phyloP scores from a whole-genome alignment of 2,329 filamentous ascomycete genomes.

The Trichophaea hybrida region DNA sequence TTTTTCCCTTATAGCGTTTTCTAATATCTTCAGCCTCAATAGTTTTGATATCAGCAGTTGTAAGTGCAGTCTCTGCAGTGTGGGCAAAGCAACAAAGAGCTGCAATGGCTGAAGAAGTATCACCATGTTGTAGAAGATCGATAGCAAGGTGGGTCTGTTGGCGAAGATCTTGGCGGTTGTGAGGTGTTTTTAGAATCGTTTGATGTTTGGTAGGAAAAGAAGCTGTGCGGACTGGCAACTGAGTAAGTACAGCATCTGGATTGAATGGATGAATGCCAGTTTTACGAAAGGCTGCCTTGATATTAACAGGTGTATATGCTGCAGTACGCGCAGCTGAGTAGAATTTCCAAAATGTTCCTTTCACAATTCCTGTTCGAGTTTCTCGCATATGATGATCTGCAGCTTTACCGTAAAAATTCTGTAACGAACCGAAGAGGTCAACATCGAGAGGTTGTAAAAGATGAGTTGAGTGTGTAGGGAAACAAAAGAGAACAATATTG shows the following conservation, averaged over 20 bases:
- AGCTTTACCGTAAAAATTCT: not conserved
- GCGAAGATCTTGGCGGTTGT: not conserved
- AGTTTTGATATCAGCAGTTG: not conserved
- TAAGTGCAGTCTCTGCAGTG: not conserved
- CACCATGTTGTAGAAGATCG: not conserved
- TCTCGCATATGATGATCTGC: too few relatives aligned
- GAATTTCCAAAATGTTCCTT: too few relatives aligned
- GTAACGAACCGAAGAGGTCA: not conserved
- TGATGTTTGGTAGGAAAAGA: too few relatives aligned
- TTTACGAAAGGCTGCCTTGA: conserved; percentile 1
- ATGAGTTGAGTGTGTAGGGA: too few relatives aligned
- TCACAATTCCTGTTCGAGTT: conserved; percentile 7
- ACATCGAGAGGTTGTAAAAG: too few relatives aligned
- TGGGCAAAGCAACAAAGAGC: not conserved
- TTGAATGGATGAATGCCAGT: not conserved
- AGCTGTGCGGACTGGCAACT: too few relatives aligned
- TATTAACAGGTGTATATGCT: not conserved
- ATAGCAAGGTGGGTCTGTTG: not conserved
- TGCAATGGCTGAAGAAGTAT: not conserved
- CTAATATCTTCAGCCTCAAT: not conserved
- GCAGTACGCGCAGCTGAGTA: conserved; percentile 11
- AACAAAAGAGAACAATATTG: too few relatives aligned
- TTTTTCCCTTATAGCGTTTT: not conserved
- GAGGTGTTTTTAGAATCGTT: too few relatives aligned
- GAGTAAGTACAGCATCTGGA: conserved; percentile 1